phyloP scores from a whole-genome alignment of 768 basidiomycete species.

The Leccinum fibrillosum region DNA sequence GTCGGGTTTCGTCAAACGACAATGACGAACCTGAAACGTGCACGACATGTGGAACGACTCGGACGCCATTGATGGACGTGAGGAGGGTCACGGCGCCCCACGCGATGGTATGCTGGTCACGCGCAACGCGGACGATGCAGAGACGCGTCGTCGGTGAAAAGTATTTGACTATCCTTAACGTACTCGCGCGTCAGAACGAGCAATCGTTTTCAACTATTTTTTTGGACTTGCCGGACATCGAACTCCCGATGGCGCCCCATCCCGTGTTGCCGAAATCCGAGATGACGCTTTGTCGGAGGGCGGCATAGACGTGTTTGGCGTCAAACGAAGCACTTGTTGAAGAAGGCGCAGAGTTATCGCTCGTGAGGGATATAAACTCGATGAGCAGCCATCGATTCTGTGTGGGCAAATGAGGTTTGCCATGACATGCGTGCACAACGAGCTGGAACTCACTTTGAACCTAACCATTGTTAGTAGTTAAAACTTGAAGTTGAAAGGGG shows the following conservation, averaged over 20 bases:
- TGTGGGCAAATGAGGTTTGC: too few species aligned
- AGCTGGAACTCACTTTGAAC: slow-evolving; percentile 49
- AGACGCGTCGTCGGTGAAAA: slow-evolving; percentile 80
- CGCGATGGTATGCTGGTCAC: slow-evolving; percentile 75
- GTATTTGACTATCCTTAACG: slow-evolving; percentile 70
- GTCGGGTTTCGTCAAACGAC: not conserved
- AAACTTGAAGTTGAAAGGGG: too few species aligned
- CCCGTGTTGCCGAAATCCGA: slow-evolving; percentile 80
- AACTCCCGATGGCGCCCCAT: slow-evolving; percentile 77
- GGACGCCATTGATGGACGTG: too few species aligned
- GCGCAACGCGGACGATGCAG: slow-evolving; percentile 81
- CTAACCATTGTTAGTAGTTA: slow-evolving; percentile 45
- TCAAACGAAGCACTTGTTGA: slow-evolving; percentile 33
- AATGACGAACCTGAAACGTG: slow-evolving; percentile 68
- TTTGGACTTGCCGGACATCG: slow-evolving; percentile 56
- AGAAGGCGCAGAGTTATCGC: slow-evolving; percentile 8
- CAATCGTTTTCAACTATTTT: not conserved
- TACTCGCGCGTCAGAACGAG: not conserved
- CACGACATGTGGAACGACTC: slow-evolving; percentile 47
- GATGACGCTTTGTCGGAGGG: slow-evolving; percentile 67
- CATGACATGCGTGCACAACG: too few species aligned
- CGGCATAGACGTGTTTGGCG: slow-evolving; percentile 63
- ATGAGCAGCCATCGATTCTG: too few species aligned
- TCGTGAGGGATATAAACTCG: too few species aligned
- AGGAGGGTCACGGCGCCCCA: slow-evolving; percentile 80